Base-by-base conservation (phyloP, 495 filamentous ascomycete genomes). In the Penicillium pulvis region DNA sequence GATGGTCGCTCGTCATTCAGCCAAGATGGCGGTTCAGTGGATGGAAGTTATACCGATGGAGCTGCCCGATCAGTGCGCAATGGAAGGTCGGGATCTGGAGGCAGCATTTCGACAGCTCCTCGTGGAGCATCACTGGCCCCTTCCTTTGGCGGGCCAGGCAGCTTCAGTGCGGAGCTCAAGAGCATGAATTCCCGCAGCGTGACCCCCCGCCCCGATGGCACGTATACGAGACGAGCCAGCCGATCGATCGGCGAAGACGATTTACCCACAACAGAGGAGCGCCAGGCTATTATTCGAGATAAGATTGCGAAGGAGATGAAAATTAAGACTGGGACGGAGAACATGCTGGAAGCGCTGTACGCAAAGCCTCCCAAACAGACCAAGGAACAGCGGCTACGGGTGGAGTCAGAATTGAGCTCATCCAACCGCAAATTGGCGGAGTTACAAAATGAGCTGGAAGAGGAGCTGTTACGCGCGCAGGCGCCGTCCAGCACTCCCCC, bases 251-350 rank as follows among this genome's bases (percentile, higher is more conserved):
- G 89, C 33, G 84, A 87, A 43, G 77, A 81, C 8, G 82, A 82
- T 26, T 66, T 79, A 2, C 67, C 75, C 7, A 83, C 83, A 5
- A 83, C 85, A 6, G 93, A 97, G 70, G 85, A 91, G 71, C 85
- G 85, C 16, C 83, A 95, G 62, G 83, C 84, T 26, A 77, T 84
- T 43, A 79, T 95, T 58, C 83, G 87, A 56, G 91, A 96, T 66
- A 84, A 85, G 68, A 87, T 98, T 56, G 92, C 90, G 49, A 92
- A 93, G 65, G 94, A 98, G 71, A 87, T 90, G 74, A 98, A 98
- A 79, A 98, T 98, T 68, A 97, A 96, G 74, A 87, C 91, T 57
- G 94, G 94, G 24, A 96, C 93, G 52, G 94, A 98, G 80, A 98
- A 98, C 70, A 85, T 98, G 82, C 75, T 98, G 51, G 94, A 97